A percentile compares a stretch with the other conserved stretches of the same genome.
These are phyloP conservation scores for Datura wrightii DNA, from an alignment of 257 asterid species.

Conservation along the genomic window DNA sequence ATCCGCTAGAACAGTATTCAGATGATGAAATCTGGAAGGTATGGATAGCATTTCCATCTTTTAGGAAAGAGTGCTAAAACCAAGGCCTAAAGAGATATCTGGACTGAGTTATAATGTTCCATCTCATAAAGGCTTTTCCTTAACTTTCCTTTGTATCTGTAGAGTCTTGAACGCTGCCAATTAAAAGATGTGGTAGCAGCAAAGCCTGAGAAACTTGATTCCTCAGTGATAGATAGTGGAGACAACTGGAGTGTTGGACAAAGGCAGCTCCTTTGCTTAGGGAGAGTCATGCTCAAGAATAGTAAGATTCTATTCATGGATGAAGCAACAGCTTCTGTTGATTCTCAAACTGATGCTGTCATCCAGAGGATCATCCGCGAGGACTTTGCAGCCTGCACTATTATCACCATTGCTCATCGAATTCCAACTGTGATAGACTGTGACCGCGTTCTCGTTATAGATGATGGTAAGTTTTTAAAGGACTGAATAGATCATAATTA, in stretches of 20 bases:
- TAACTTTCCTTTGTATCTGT: not conserved
- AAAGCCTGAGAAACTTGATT: constrained; percentile 64
- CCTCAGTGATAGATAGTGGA: constrained; percentile 65
- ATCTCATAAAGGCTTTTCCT: not conserved
- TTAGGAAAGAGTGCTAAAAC: no score
- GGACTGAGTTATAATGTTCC: no score
- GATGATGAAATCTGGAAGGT: constrained; percentile 90
- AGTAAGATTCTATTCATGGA: constrained; percentile 70
- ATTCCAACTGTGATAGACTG: constrained; percentile 78
- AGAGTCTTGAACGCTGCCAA: constrained; percentile 81
- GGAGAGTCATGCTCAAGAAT: constrained; percentile 69
- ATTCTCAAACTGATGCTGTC: constrained; percentile 69
- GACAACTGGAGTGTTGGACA: constrained; percentile 95
- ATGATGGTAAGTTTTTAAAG: constrained; percentile 54
- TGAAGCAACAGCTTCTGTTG: constrained; percentile 88
- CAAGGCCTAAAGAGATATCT: no score
- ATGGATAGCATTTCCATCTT: not conserved
- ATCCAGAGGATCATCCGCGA: constrained; percentile 68
- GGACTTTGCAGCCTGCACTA: constrained; percentile 63
- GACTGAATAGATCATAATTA: not conserved
- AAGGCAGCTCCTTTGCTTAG: constrained; percentile 74
- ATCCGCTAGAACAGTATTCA: constrained; percentile 63
- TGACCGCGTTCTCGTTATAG: constrained; percentile 65
- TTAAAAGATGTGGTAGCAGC: constrained; percentile 68
- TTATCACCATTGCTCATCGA: constrained; percentile 76